Evolutionary conservation across 1,284 basidiomycete genomes (phyloP), one percentile per base, ranked within the genome.

Genomic region (Tylopilus orsonianus): DNA sequence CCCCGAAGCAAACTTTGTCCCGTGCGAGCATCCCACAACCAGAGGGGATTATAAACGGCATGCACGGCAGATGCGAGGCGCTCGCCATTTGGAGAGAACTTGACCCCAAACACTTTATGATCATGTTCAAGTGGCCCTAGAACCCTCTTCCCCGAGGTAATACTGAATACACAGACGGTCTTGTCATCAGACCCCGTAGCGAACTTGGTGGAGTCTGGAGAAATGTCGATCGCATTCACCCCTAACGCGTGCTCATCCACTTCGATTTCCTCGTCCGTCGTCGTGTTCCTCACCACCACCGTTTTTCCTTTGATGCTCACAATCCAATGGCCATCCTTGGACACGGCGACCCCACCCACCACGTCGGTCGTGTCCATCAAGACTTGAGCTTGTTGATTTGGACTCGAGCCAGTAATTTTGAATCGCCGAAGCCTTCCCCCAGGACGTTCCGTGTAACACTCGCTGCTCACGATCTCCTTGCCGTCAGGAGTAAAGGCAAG

Each of bases 311-410:
- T 10, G 33, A 48, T 58, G 8, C 18, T 36, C 26, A 49, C 33
- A 33, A 52, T 52, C 49, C 49, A 44, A 29, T 14, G 29, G 3
- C 41, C 49, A 46, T 52, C 49, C 2, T 23, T 50, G 0, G 49
- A 52, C 12, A 46, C 12, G 1, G 10, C 24, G 1, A 6, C 36
- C 13, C 20, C 14, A 19, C n/a, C 9, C 1, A 34, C 7, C 9
- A 13, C 29, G 16, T 50, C 24, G 2, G 2, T 26, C 23, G 10
- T 16, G 13, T 50, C 38, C 24, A 14, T 32, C 4, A 43, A 5
- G 6, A 30, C 16, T 5, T 2, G 19, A 6, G 20, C 13, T 8
- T 3, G 19, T 44, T 24, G 7, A 6, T 19, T 30, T 20, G 16
- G 6, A 19, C 26, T 32, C 18, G 26, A 16, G 26, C 48, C 29